phyloP scores from a whole-genome alignment of 768 basidiomycete genomes.

The Cystofilobasidium bisporidii region DNA sequence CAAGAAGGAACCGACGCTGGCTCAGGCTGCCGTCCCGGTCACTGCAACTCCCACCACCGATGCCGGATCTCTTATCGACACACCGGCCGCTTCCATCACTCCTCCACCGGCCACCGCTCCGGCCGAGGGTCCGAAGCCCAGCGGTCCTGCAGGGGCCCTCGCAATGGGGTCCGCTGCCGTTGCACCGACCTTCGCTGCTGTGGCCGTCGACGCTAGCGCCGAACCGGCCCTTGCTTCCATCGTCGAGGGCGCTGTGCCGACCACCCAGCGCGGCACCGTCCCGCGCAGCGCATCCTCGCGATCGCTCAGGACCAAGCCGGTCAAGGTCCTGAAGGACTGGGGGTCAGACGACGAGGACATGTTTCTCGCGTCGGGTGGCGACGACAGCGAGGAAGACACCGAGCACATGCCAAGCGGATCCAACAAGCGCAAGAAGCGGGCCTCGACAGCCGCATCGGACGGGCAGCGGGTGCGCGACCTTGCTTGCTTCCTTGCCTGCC shows the following conservation, averaged over 20 bases:
- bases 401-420: not conserved
- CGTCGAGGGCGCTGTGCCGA: not conserved
- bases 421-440: not conserved
- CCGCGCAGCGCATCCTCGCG: not conserved
- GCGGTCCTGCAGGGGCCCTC: too few relatives aligned
- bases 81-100: too few relatives aligned
- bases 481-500: too few relatives aligned
- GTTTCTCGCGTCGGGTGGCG: not conserved
- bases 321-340: not conserved
- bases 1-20: too few relatives aligned
- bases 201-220: not conserved
- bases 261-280: not conserved
- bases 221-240: not conserved
- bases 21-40: too few relatives aligned
- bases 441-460: not conserved
- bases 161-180: too few relatives aligned
- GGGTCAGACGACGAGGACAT: not conserved
- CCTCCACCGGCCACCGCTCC: too few relatives aligned
- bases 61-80: too few relatives aligned
- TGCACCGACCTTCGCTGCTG: too few relatives aligned
- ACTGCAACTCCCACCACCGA: too few relatives aligned
- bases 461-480: not conserved
- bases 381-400: not conserved
- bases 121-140: too few relatives aligned
- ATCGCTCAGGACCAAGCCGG: not conserved